phyloP scores from a whole-genome alignment of 2,329 filamentous ascomycete species.

The Alternaria angustiovoidea region DNA sequence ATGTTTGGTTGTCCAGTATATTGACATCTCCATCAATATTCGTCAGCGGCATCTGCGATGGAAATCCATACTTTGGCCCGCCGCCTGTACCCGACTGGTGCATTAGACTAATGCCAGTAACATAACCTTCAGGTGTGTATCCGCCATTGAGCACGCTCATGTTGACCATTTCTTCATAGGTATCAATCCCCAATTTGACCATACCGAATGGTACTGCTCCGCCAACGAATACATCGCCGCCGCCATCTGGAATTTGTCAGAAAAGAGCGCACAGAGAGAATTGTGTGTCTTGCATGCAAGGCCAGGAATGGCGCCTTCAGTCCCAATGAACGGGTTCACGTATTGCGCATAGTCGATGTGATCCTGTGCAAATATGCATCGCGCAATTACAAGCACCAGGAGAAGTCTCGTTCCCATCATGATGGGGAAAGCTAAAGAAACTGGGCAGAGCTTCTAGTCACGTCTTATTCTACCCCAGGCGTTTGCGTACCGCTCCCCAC shows the following conservation, averaged over 20 bases:
- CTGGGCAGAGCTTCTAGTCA: background rate
- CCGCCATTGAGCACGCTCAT: slow-evolving; percentile 52
- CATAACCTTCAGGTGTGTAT: slow-evolving; percentile 51
- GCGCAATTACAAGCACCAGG: slow-evolving; percentile 1
- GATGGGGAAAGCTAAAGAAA: background rate
- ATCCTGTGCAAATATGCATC: slow-evolving; percentile 20
- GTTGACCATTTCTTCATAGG: slow-evolving; percentile 47
- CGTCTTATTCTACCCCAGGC: background rate
- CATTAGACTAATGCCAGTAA: slow-evolving; percentile 52
- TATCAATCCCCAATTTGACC: slow-evolving; percentile 54
- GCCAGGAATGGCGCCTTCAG: slow-evolving; percentile 55
- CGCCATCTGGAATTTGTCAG: slow-evolving; percentile 42
- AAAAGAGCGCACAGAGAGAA: background rate
- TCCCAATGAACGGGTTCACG: slow-evolving; percentile 59
- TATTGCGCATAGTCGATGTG: slow-evolving; percentile 42
- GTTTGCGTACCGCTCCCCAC: slow-evolving; percentile 7
- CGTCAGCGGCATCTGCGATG: slow-evolving; percentile 53
- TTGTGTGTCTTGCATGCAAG: slow-evolving; percentile 39
- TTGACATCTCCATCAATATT: slow-evolving; percentile 53
- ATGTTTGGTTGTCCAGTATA: slow-evolving; percentile 53
- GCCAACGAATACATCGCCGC: slow-evolving; percentile 54
- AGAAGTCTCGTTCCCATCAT: background rate
- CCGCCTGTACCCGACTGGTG: slow-evolving; percentile 51
- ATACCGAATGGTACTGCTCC: slow-evolving; percentile 36
- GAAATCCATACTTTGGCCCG: slow-evolving; percentile 52